Evolutionary conservation across 73 alveolate species (phyloP).

Genomic region (Urostyla sp.): DNA sequence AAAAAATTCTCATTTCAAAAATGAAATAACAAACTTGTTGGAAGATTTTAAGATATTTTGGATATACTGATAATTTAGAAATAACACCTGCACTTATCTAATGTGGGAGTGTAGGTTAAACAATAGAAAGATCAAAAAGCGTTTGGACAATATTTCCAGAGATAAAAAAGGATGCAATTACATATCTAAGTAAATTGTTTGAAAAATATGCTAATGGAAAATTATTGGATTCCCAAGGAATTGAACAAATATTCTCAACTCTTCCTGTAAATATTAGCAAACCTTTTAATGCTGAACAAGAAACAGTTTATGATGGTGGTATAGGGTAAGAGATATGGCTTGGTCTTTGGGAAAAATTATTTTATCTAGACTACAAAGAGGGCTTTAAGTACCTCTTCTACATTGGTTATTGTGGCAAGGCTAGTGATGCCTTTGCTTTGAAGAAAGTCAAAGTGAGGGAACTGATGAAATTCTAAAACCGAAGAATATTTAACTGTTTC

Average conservation of each 20-base stretch:
- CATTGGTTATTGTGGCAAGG: conserved; percentile 33
- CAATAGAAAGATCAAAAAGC: conserved; percentile 15
- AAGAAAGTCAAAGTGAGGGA: conserved; percentile 19
- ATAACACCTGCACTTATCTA: conserved; percentile 3
- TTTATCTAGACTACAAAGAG: conserved; percentile 1
- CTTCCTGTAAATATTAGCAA: conserved; percentile 27
- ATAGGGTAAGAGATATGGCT: conserved; percentile 52
- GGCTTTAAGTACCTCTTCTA: conserved; percentile 39
- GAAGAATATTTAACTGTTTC: conserved; percentile 52
- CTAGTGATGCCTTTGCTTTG: neutral
- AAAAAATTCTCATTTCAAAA: conserved; percentile 60
- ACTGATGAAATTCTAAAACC: neutral
- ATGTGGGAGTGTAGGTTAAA: conserved; percentile 30
- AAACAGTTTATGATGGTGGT: conserved; percentile 6
- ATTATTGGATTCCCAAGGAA: neutral
- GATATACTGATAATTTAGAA: conserved; percentile 56
- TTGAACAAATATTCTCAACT: conserved; percentile 46
- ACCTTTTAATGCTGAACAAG: conserved; percentile 45
- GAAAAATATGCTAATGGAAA: neutral
- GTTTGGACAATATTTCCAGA: no score
- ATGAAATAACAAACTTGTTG: conserved; percentile 75
- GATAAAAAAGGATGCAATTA: conserved; percentile 30
- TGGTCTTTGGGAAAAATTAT: conserved; percentile 58
- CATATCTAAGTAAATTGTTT: conserved; percentile 33
- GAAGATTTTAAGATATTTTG: conserved; percentile 65